Conservation (phyloP, 345 rosid genomes). For the Eutrema heterophyllum region DNA sequence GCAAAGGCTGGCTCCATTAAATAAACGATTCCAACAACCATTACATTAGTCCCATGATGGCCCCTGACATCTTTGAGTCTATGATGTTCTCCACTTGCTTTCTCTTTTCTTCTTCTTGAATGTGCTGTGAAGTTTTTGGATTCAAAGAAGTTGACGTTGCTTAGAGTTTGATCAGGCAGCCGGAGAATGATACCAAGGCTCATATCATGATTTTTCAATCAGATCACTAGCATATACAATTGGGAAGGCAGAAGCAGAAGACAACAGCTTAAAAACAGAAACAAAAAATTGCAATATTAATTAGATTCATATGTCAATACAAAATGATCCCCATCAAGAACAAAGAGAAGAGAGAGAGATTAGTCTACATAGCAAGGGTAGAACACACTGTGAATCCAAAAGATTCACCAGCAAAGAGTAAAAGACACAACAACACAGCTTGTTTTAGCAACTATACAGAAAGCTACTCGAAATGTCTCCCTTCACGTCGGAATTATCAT, state of each 20-base stretch:
- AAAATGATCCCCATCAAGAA: neutral
- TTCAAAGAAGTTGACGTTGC: neutral
- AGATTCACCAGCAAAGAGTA: conserved; percentile 10
- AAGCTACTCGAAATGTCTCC: conserved; percentile 19
- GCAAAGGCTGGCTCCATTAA: neutral
- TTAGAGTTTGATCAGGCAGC: neutral
- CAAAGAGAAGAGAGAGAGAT: conserved; percentile 3
- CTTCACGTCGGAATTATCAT: conserved; percentile 7
- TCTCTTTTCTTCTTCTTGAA: neutral
- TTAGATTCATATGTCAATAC: conserved; percentile 20
- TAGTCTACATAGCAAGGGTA: conserved; percentile 21
- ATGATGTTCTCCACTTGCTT: neutral
- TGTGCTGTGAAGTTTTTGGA: neutral
- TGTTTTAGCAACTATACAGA: conserved; percentile 27
- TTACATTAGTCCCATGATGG: neutral
- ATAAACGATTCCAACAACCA: neutral
- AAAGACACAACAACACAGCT: conserved; percentile 27
- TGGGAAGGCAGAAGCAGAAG: neutral
- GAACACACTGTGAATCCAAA: conserved; percentile 12
- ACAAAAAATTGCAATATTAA: neutral
- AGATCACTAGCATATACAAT: neutral
- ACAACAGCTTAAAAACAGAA: neutral
- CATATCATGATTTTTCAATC: neutral
- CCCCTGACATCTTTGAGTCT: neutral
- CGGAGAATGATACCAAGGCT: neutral